Percentiles rank a stretch among this genome's conserved stretches.
These are phyloP conservation scores for Tuber aestivum DNA, from an alignment of 495 filamentous ascomycete genomes.

Conservation along the genomic window DNA sequence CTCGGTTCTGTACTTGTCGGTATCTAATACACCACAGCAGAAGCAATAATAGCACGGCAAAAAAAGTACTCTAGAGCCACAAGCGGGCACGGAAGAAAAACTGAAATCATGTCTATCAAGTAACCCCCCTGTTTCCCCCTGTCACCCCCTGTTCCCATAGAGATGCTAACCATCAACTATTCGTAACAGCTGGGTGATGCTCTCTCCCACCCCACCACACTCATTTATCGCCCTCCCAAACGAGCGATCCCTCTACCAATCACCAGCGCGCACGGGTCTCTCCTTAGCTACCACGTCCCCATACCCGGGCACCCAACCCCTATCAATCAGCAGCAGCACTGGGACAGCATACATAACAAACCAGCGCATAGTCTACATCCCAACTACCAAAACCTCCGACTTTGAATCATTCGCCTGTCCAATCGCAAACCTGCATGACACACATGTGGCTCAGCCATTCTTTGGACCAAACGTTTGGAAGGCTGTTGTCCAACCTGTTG, in stretches of 20 bases:
- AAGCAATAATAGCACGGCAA: not conserved
- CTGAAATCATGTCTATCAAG: conserved; percentile 47
- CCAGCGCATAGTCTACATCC: conserved; percentile 85
- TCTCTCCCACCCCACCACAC: conserved; percentile 51
- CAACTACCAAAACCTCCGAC: conserved; percentile 57
- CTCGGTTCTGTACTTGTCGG: not conserved
- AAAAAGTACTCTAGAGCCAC: not conserved
- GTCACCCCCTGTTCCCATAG: not conserved
- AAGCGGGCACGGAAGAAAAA: not conserved
- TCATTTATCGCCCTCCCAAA: conserved; percentile 64
- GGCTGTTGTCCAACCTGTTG: conserved; percentile 68
- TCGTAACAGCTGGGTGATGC: conserved; percentile 69
- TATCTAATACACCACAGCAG: not conserved
- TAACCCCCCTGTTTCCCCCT: conserved; percentile 26
- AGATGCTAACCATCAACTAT: conserved; percentile 3
- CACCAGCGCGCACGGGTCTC: conserved; percentile 64
- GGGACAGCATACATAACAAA: conserved; percentile 79
- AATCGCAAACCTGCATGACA: conserved; percentile 76
- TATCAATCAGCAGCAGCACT: conserved; percentile 55
- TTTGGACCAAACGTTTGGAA: conserved; percentile 96
- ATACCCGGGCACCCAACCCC: conserved; percentile 53
- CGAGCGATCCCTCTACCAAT: conserved; percentile 63
- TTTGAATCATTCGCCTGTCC: conserved; percentile 87
- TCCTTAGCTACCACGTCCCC: conserved; percentile 57
- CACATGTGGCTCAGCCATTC: conserved; percentile 84